These are phyloP conservation scores for Beauveria pseudobassiana DNA, from an alignment of 2,329 filamentous ascomycete genomes.

Conservation along the genomic window DNA sequence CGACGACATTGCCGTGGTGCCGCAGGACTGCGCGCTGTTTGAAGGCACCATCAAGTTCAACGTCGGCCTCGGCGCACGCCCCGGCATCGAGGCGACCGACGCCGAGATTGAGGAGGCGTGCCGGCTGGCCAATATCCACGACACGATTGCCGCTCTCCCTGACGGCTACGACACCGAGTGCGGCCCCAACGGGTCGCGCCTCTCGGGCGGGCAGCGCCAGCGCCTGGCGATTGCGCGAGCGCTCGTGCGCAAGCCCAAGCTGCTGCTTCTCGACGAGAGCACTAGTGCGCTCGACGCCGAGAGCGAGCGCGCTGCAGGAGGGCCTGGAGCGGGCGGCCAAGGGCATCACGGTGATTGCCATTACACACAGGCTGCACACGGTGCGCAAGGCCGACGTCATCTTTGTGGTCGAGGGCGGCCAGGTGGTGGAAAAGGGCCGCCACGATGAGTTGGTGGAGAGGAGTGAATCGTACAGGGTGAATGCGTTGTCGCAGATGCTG, in stretches of 20 bases:
- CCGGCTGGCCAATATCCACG: conserved; percentile 61
- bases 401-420: conserved; percentile 47
- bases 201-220: conserved; percentile 76
- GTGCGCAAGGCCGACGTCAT: conserved; percentile 51
- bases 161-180: conserved; percentile 59
- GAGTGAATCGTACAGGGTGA: conserved; percentile 45
- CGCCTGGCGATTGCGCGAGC: conserved; percentile 72
- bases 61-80: conserved; percentile 45
- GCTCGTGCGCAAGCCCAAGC: conserved; percentile 60
- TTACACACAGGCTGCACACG: conserved; percentile 51
- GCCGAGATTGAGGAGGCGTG: conserved; percentile 61
- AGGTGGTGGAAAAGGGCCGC: conserved; percentile 42
- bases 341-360: conserved; percentile 49
- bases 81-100: conserved; percentile 45
- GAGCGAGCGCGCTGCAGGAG: conserved; percentile 60
- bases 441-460: conserved; percentile 47
- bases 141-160: conserved; percentile 55
- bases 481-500: conserved; percentile 44
- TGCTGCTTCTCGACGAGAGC: conserved; percentile 75
- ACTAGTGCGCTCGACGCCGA: conserved; percentile 71
- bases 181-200: conserved; percentile 63
- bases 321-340: conserved; percentile 52
- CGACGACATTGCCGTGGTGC: conserved; percentile 47
- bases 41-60: conserved; percentile 50
- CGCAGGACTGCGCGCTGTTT: conserved; percentile 52